Evolutionary conservation across 2,329 filamentous ascomycete genomes (phyloP), one percentile per base, ranked within the genome.

Genomic region (Tolypocladium inflatum): DNA sequence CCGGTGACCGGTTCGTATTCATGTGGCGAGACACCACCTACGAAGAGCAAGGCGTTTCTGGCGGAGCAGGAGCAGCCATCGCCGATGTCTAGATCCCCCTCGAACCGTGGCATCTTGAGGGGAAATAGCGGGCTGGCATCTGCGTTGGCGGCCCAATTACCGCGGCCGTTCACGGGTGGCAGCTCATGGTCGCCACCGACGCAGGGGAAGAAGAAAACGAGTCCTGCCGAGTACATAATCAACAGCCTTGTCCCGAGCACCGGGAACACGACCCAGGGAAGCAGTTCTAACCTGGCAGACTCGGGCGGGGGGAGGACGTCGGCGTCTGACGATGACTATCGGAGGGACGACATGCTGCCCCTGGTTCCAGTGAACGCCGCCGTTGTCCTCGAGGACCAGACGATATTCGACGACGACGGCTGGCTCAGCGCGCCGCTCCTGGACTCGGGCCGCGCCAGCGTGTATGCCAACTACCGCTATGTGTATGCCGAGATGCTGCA

Each of bases 401-500:
- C 79, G n/a, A 76, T 81, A 23, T 88, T 88, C 63, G 86, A 88
- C 62, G 85, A 88, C 56, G 85, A 88, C 65, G 85, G 84, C 15
- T 87, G 84, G 77, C 77, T 87, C 65, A 78, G 75, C 23, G 77
- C 79, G 3, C 80, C 85, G 4, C 70, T 88, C 2, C 74, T 88
- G 19, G 80, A 85, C 50, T 73, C 78, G 5, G 74, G 67, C 37
- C 77, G 76, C n/a, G 69, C 73, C 6, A 68, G 74, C 4, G 68
- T 80, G 23, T 84, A 85, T 62, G 76, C 79, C n/a, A 77, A 75
- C 64, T 89, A 88, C 65, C 81, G 86, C 41, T 81, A 83, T 60
- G 78, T 80, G 1, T 89, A 89, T 64, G 84, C 85, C n/a, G 84
- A 87, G 69, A 79, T 88, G 71, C 76, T 89, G 4, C 85, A 85